Evolutionary conservation across 768 basidiomycete species (phyloP).

Genomic region (Tubosaeta sp.): DNA sequence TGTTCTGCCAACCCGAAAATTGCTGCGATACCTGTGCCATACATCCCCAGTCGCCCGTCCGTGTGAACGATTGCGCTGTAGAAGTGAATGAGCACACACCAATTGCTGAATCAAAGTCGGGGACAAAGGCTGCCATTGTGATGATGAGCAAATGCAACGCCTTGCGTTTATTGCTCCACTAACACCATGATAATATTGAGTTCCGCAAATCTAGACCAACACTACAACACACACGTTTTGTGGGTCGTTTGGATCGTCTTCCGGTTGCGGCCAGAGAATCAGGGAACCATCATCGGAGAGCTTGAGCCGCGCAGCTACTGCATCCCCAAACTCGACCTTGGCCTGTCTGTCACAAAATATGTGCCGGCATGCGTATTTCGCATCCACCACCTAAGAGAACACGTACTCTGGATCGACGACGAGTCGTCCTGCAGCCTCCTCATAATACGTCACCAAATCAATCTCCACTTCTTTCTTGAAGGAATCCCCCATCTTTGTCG

Average conservation of each 20-base stretch:
- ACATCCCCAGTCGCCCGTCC: background rate
- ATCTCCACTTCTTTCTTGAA: conserved; percentile 10
- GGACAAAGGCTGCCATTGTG: conserved; percentile 49
- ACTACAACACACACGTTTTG: conserved; percentile 39
- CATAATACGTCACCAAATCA: conserved; percentile 44
- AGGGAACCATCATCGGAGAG: conserved; percentile 41
- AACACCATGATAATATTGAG: background rate
- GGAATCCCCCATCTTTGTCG: background rate
- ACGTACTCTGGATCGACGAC: conserved; percentile 60
- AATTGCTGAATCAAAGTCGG: conserved; percentile 51
- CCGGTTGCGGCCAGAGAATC: conserved; percentile 54
- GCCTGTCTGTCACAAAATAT: conserved; percentile 36
- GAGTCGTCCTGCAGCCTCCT: conserved; percentile 52
- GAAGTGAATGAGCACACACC: conserved; percentile 32
- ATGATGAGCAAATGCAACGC: conserved; percentile 43
- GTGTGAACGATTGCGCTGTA: background rate
- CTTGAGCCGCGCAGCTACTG: conserved; percentile 43
- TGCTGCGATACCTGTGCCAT: conserved; percentile 41
- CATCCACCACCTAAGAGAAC: background rate
- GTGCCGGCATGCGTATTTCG: too few relatives aligned
- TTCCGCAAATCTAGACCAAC: background rate
- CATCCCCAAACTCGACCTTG: conserved; percentile 45
- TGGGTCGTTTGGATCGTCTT: conserved; percentile 46
- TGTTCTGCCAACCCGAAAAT: conserved; percentile 45
- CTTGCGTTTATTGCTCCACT: conserved; percentile 47